Base-by-base conservation (phyloP, 2,329 filamentous ascomycete genomes). In the Diplodia sapinea region DNA sequence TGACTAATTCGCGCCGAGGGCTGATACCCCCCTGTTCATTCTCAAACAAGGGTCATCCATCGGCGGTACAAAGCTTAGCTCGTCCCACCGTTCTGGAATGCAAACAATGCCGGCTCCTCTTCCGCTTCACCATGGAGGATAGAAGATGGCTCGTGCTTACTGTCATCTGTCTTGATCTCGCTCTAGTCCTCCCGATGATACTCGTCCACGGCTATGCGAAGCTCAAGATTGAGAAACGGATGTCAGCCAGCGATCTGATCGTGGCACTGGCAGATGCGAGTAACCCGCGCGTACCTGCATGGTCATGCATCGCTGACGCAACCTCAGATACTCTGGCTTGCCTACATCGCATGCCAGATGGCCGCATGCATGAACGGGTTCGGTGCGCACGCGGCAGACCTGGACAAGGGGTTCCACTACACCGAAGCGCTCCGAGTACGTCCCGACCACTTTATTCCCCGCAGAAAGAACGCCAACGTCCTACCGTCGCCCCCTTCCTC, bases 301-400 rank as follows among this genome's bases (percentile, higher is more conserved):
- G 4, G 2, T 11, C 5, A 2, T 23, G 23, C 6, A 8, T 3
- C 8, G 4, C 26, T 56, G 9, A 49, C 12, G 29, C 17, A 3
- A n/a, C 2, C 8, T 8, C n/a, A 66, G 52, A 9, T 66, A 20
- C 29, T 66, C 11, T 50, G 43, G 17, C 3, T 49, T 1, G 64
- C 26, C 6, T 66, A 47, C 64, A 40, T 66, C 2, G 20, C 17
- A 43, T 66, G 52, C 20, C 38, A 49, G 15, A 17, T 50, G 4
- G 64, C 20, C 11, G 52, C 64, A 4, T 43, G 38, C 64, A 23
- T 23, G n/a, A 51, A 66, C n/a, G 52, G 64, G 4, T 50, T 66
- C 9, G 52, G 64, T 29, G 31, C 52, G 1, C 64, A 66, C 40
- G 36, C n/a, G 1, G 40, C 38, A 12, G 54, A 57, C 11, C 31